Percentiles rank a stretch among this genome's conserved stretches.
These are phyloP conservation scores for Skeletonema menzelii DNA, from an alignment of 108 stramenopile genomes.

Conservation along the genomic window DNA sequence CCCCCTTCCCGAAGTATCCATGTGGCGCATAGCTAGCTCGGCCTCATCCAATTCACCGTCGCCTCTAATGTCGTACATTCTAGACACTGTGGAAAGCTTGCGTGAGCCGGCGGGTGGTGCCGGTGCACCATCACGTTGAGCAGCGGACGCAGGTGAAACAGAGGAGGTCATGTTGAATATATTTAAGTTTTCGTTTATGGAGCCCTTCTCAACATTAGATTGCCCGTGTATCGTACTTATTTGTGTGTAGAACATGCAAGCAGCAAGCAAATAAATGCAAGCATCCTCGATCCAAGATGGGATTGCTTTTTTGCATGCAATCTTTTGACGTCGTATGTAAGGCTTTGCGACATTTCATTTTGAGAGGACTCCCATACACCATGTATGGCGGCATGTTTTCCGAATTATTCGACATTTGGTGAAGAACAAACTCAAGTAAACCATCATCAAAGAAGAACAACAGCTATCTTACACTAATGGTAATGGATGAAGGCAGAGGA, in stretches of 20 bases:
- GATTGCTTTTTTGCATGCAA: too few species aligned
- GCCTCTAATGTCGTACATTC: conserved; percentile 47
- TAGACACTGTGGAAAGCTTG: conserved; percentile 32
- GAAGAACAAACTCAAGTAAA: neutral
- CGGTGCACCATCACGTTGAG: neutral
- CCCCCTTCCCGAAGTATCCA: conserved; percentile 49
- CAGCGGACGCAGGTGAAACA: neutral
- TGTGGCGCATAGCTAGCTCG: conserved; percentile 46
- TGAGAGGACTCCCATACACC: too few species aligned
- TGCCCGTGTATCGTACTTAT: too few species aligned
- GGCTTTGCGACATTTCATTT: too few species aligned
- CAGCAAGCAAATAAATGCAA: too few species aligned
- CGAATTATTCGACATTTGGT: too few species aligned
- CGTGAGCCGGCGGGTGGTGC: neutral
- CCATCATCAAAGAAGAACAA: neutral
- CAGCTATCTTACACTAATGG: neutral
- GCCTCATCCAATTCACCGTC: conserved; percentile 55
- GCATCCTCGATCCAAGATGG: too few species aligned
- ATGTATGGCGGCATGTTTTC: too few species aligned
- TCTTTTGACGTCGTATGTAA: too few species aligned
- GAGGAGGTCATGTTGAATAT: neutral
- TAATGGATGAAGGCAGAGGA: neutral
- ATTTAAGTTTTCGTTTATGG: neutral
- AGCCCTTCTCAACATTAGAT: too few species aligned
- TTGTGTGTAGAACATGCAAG: too few species aligned